These are phyloP conservation scores for Verticillium tricorpus DNA, from an alignment of 2,329 filamentous ascomycete genomes.

Conservation along the genomic window DNA sequence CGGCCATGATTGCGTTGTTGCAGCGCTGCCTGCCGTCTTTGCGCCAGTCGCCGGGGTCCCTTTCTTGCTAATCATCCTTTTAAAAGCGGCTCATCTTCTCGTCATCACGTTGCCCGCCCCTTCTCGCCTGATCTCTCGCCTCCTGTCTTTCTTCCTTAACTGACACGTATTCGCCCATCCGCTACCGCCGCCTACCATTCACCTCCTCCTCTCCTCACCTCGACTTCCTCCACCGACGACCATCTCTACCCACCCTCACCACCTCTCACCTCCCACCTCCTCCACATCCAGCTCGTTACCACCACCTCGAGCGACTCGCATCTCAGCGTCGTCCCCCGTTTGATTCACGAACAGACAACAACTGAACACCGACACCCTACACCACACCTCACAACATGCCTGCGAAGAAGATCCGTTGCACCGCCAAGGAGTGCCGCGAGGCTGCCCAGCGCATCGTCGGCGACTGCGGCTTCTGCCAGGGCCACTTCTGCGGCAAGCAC, in stretches of 20 bases:
- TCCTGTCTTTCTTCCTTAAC: background rate
- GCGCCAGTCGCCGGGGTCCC: background rate
- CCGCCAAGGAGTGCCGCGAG: conserved; percentile 83
- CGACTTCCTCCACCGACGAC: background rate
- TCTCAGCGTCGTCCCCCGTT: background rate
- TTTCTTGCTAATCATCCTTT: background rate
- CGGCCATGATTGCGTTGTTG: background rate
- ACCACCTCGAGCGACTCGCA: background rate
- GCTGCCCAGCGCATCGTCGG: conserved; percentile 89
- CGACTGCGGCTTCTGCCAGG: conserved; percentile 91
- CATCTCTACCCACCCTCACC: background rate
- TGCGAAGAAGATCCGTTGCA: conserved; percentile 78
- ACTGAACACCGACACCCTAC: conserved; percentile 1
- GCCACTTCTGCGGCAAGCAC: conserved; percentile 94
- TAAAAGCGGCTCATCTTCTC: background rate
- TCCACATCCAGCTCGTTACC: background rate
- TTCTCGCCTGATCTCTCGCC: background rate
- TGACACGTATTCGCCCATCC: conserved; percentile 14
- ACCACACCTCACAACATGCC: conserved; percentile 43
- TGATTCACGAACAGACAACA: background rate
- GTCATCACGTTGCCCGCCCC: background rate
- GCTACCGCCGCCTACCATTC: conserved; percentile 7
- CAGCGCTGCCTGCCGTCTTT: background rate
- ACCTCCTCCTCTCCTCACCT: background rate
- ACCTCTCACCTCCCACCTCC: background rate